Conservation (phyloP, 2,329 filamentous ascomycete genomes). For the Penicillium sp. region DNA sequence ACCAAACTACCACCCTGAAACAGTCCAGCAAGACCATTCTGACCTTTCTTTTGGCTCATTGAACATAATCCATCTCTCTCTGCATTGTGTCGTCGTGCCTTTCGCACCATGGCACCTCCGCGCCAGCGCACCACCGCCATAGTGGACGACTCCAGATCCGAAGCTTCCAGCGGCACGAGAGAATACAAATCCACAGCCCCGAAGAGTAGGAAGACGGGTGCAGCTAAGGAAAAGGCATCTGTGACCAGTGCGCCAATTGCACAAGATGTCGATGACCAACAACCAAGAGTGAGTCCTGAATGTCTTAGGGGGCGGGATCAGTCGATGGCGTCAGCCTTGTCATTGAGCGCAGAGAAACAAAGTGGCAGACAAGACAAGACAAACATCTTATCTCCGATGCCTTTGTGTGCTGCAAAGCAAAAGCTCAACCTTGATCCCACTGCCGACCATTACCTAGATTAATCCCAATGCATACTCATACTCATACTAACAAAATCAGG, state of each 20-base stretch:
- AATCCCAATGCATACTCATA: background rate
- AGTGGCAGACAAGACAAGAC: background rate
- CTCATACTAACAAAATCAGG: slow-evolving; percentile 26
- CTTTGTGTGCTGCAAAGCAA: too few relatives aligned
- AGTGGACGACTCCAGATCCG: slow-evolving; percentile 49
- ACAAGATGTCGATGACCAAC: slow-evolving; percentile 20
- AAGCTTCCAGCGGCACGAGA: slow-evolving; percentile 47
- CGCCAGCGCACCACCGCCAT: slow-evolving; percentile 42
- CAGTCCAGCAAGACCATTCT: background rate
- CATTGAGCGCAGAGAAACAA: background rate
- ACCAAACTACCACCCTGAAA: slow-evolving; percentile 1
- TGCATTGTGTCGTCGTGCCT: background rate
- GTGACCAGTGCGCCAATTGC: slow-evolving; percentile 32
- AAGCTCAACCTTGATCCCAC: too few relatives aligned
- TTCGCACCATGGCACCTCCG: slow-evolving; percentile 45
- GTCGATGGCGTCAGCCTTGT: background rate
- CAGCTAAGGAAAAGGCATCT: slow-evolving; percentile 27
- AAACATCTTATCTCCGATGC: background rate
- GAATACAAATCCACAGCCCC: slow-evolving; percentile 33
- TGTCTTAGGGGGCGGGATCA: slow-evolving; percentile 6
- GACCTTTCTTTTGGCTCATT: background rate
- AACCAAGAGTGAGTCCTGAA: slow-evolving; percentile 32
- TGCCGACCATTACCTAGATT: background rate
- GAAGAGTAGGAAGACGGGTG: slow-evolving; percentile 35
- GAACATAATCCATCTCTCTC: background rate